These are phyloP conservation scores for Trypanosoma brucei DNA, from an alignment of 208 protist species.

Conservation along the genomic window DNA sequence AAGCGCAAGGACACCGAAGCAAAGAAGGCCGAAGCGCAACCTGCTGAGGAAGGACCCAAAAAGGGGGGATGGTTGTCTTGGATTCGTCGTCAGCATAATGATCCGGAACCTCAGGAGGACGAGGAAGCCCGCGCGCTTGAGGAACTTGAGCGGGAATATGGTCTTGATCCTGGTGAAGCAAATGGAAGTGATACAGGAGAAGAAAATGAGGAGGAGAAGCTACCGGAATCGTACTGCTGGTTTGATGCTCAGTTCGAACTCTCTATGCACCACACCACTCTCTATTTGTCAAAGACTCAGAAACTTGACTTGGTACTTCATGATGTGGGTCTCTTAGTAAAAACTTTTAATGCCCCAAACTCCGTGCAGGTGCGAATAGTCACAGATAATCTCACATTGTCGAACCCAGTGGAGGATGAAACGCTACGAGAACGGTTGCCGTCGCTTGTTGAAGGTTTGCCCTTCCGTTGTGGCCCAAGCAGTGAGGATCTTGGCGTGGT, in stretches of 20 bases:
- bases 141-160: slow-evolving; percentile 63
- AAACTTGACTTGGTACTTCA: slow-evolving; percentile 43
- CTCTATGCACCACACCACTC: slow-evolving; percentile 36
- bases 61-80: slow-evolving; percentile 51
- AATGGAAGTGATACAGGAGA: slow-evolving; percentile 22
- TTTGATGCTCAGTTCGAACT: slow-evolving; percentile 51
- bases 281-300: slow-evolving; percentile 53
- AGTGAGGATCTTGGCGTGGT: slow-evolving; percentile 2
- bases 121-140: slow-evolving; percentile 53
- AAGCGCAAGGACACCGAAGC: slow-evolving; percentile 67
- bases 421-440: slow-evolving; percentile 15
- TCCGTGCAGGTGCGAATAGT: slow-evolving; percentile 55
- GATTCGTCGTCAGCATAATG: slow-evolving; percentile 24
- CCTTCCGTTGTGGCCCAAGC: slow-evolving; percentile 16
- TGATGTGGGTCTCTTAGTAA: slow-evolving; percentile 36
- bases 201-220: slow-evolving; percentile 14
- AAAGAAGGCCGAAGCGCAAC: slow-evolving; percentile 37
- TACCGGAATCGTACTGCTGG: slow-evolving; percentile 74
- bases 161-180: slow-evolving; percentile 42
- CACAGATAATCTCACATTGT: slow-evolving; percentile 65
- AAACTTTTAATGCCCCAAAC: slow-evolving; percentile 48
- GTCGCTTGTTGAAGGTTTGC: slow-evolving; percentile 34
- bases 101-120: slow-evolving; percentile 24
- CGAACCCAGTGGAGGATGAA: slow-evolving; percentile 39
- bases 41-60: slow-evolving; percentile 21